Evolutionary conservation across 2,329 filamentous ascomycete genomes (phyloP).

Genomic region (Calonectria pauciramosa): DNA sequence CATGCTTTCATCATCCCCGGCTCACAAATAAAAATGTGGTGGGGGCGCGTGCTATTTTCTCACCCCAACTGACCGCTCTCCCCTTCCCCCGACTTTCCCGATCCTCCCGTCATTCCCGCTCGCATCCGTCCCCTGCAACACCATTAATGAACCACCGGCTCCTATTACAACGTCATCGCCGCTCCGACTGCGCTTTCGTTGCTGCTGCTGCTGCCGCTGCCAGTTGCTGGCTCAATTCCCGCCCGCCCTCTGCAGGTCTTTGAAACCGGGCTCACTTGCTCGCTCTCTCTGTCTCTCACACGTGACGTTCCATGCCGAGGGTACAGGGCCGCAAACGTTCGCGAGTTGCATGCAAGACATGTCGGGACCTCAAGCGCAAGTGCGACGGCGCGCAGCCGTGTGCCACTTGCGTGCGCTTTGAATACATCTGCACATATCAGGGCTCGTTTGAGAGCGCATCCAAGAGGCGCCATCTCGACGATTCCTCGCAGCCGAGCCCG

Average conservation of each 20-base stretch:
- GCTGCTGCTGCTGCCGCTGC: neutral
- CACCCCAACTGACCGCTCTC: neutral
- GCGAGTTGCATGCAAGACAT: conserved; percentile 63
- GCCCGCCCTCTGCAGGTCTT: neutral
- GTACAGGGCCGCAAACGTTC: conserved; percentile 52
- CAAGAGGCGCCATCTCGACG: conserved; percentile 25
- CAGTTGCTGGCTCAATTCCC: neutral
- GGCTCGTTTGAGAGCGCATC: conserved; percentile 35
- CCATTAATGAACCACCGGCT: neutral
- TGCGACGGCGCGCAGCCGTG: conserved; percentile 68
- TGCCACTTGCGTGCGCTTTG: conserved; percentile 65
- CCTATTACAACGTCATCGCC: neutral
- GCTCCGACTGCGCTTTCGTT: neutral
- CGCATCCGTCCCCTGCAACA: neutral
- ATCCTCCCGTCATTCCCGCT: neutral
- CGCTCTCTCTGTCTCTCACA: neutral
- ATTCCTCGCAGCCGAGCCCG: neutral
- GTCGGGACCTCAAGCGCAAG: conserved; percentile 68
- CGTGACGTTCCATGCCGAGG: conserved; percentile 30
- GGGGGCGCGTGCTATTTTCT: neutral
- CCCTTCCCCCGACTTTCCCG: neutral
- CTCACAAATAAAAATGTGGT: neutral
- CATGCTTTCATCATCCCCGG: neutral
- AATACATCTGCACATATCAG: conserved; percentile 66
- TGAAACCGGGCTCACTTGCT: no score